Conservation (phyloP, 2,329 filamentous ascomycete genomes). For the Ophiocordyceps camponoti-rufipedis region DNA sequence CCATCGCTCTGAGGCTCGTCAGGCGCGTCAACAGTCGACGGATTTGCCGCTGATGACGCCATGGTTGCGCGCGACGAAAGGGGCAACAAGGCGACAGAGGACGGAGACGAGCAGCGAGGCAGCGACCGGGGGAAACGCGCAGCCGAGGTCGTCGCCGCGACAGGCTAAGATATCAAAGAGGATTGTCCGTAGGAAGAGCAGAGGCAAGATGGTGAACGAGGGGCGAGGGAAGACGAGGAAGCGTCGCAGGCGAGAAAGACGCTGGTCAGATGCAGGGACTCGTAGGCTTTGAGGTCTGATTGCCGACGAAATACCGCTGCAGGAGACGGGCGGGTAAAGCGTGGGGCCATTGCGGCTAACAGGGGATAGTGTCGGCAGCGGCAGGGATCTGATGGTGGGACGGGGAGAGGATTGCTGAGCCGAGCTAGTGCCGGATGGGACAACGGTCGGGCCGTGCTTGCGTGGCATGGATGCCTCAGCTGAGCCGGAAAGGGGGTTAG, state of each 20-base stretch:
- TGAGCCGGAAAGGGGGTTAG: too few species aligned
- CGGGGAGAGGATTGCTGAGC: background rate
- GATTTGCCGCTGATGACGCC: conserved; percentile 18
- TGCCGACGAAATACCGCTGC: background rate
- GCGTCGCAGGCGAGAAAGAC: background rate
- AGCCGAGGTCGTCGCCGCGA: too few species aligned
- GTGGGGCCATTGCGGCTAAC: background rate
- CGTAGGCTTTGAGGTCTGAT: background rate
- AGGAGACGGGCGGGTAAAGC: background rate
- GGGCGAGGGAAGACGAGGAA: background rate
- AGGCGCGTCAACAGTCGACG: conserved; percentile 13
- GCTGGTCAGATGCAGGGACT: background rate
- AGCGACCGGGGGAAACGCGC: too few species aligned
- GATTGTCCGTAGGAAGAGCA: background rate
- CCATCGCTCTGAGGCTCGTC: conserved; percentile 50
- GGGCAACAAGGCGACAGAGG: too few species aligned
- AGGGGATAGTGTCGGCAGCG: background rate
- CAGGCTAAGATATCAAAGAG: too few species aligned
- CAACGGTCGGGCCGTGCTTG: too few species aligned
- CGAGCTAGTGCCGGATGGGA: conserved; percentile 18
- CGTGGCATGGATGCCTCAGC: too few species aligned
- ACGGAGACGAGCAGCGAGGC: too few species aligned
- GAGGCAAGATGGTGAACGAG: background rate
- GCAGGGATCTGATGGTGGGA: background rate
- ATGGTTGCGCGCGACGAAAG: conserved; percentile 7